Base-by-base conservation (phyloP, 345 rosid species). In the Euclidium syriacum region DNA sequence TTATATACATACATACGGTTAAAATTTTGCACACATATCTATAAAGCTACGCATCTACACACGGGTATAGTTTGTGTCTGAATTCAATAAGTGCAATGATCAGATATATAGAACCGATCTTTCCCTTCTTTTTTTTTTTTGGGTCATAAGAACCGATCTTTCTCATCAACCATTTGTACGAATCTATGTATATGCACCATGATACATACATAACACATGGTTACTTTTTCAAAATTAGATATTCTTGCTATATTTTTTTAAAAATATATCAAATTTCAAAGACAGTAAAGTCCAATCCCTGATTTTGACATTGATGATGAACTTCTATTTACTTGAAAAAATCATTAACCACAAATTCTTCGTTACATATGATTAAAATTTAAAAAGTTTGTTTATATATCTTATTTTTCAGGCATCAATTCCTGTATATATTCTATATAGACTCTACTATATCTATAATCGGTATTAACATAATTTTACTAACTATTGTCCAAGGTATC, bases 51-150 rank as follows among this genome's bases (percentile, higher is more conserved):
- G 27, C 8, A 64, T 6, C 12, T 3, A 27, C 19, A 50, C 53
- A 51, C 70, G 56, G 49, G 41, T 61, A 55, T 43, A 61, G 56
- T 48, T n/a, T 61, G 18, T 60, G 49, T 60, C 67, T 68, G 61
- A 68, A 25, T 18, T 60, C 29, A 2, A 27, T 7, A 68, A 68
- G 42, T 34, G 48, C 25, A 42, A 34, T 68, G 49, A 52, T 68
- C 55, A 62, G 26, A 42, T 58, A 50, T 51, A n/a, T n/a, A 33
- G 66, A 59, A 60, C 58, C 64, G 27, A 53, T 62, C 36, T 55
- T 67, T 32, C 44, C 30, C n/a, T 32, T 59, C 38, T n/a, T n/a
- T n/a, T n/a, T n/a, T n/a, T n/a, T n/a, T n/a, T n/a, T n/a, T n/a
- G n/a, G n/a, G n/a, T n/a, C n/a, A n/a, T n/a, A n/a, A 33, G 66